Conservation (phyloP, 164 flowering plant genomes). For the Annona squamosa region DNA sequence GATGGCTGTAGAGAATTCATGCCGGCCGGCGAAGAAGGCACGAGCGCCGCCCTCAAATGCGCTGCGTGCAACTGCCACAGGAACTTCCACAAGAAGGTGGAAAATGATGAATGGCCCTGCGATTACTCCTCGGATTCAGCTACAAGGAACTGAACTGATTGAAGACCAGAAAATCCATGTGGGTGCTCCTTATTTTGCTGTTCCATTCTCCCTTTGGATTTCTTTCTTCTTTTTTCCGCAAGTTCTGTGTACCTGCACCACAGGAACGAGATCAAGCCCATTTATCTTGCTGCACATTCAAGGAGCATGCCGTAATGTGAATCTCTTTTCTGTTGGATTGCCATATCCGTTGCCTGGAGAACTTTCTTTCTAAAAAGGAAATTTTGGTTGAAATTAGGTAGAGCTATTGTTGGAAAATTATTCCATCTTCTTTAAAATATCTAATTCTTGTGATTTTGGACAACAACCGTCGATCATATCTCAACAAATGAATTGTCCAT, state of each 20-base stretch:
- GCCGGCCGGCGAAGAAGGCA: conserved; percentile 35
- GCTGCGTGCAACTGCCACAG: conserved; percentile 38
- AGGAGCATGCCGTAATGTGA: neutral
- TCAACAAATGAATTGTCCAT: neutral
- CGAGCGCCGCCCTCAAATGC: conserved; percentile 28
- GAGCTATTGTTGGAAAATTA: neutral
- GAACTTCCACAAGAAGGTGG: conserved; percentile 28
- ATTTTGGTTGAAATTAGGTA: neutral
- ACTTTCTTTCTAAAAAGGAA: no score
- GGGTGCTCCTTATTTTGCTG: conserved; percentile 6
- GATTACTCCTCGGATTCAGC: conserved; percentile 26
- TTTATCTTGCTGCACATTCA: neutral
- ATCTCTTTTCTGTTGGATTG: neutral
- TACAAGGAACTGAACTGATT: conserved; percentile 9
- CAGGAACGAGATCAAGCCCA: neutral
- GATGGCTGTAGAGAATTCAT: conserved; percentile 37
- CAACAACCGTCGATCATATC: neutral
- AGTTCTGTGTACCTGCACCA: neutral
- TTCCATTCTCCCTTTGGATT: neutral
- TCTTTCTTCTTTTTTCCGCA: neutral
- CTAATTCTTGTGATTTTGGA: neutral
- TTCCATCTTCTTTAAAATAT: neutral
- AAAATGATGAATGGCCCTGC: conserved; percentile 8
- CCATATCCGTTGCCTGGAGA: neutral
- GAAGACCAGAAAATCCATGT: neutral